These are phyloP conservation scores for Closterium sp. DNA, from an alignment of 139 green algal species.

Conservation along the genomic window DNA sequence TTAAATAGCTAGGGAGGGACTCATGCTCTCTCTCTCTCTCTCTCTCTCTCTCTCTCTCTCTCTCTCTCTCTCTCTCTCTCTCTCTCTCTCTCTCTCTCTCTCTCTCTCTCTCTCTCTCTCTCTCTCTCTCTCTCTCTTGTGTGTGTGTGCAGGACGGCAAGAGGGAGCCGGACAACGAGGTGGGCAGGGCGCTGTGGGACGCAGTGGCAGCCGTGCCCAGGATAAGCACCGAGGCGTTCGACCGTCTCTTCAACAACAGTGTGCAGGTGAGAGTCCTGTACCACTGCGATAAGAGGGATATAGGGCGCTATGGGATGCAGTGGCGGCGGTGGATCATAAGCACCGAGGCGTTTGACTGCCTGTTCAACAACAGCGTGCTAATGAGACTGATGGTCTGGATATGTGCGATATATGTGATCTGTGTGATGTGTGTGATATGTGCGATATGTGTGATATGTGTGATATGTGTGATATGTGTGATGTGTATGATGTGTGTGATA, in stretches of 20 bases:
- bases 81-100: too few relatives aligned
- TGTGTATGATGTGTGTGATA: too few relatives aligned
- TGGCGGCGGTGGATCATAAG: slow-evolving; percentile 65
- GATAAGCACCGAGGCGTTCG: slow-evolving; percentile 73
- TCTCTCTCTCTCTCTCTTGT: neutral
- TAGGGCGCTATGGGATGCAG: neutral
- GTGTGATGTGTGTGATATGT: too few relatives aligned
- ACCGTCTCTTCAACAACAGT: slow-evolving; percentile 78
- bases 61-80: too few relatives aligned
- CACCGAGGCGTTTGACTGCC: slow-evolving; percentile 71
- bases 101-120: neutral
- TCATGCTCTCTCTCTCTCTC: too few relatives aligned
- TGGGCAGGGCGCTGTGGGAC: slow-evolving; percentile 86
- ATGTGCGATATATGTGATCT: neutral
- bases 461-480: too few relatives aligned
- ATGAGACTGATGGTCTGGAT: neutral
- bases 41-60: too few relatives aligned
- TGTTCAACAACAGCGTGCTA: slow-evolving; percentile 77
- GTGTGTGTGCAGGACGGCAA: slow-evolving; percentile 60
- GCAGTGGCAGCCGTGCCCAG: slow-evolving; percentile 77
- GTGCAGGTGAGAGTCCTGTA: slow-evolving; percentile 47
- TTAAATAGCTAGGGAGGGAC: too few relatives aligned
- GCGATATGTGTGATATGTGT: too few relatives aligned
- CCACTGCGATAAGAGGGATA: neutral
- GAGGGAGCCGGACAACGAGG: slow-evolving; percentile 60